Evolutionary conservation across 163 green algal genomes (phyloP), one percentile per base, ranked within the genome.

Genomic region (Chloroidium sp.): DNA sequence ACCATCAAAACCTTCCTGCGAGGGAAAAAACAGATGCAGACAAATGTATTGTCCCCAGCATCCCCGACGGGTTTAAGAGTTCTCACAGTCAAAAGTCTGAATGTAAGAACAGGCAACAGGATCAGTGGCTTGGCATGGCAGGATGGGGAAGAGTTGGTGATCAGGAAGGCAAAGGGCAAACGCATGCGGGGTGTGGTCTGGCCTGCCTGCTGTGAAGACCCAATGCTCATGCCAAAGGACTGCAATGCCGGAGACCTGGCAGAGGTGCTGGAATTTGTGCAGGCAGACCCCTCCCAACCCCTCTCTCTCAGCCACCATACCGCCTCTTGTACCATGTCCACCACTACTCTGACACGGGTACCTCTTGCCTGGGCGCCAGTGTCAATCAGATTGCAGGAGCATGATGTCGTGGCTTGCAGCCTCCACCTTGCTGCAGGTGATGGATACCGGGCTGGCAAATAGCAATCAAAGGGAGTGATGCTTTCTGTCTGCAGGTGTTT

Each of bases 201-300:
- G 60, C 3, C 2, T 6, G n/a, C 0, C 68, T 36, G 36, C 36
- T 36, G 36, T 36, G 36, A 36, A 36, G 36, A 36, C 36, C 36
- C 36, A 36, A 36, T 36, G 62, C 59, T 61, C 6, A 8, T 91
- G 78, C 86, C 82, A 8, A 69, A 59, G 8, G 87, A 84, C 69
- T 84, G 84, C 76, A 59, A 67, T 3, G 62, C 69, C 13, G 85
- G 85, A n/a, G 79, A 89, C 76, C 76, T 92, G 75, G 69, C 82
- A 59, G 80, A 83, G 68, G 75, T 91, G 2, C 80, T 92, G 68
- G 88, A 92, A 79, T 89, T 91, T 67, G 2, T 86, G 12, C 78
- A 90, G 86, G 86, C 86, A 36, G 3, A 61, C n/a, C 59, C 62
- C 61, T 64, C 4, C 60, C 6, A 74, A 64, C 1, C 69, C 0